Conservation (phyloP, 768 basidiomycete species). For the Suillus variegatus region DNA sequence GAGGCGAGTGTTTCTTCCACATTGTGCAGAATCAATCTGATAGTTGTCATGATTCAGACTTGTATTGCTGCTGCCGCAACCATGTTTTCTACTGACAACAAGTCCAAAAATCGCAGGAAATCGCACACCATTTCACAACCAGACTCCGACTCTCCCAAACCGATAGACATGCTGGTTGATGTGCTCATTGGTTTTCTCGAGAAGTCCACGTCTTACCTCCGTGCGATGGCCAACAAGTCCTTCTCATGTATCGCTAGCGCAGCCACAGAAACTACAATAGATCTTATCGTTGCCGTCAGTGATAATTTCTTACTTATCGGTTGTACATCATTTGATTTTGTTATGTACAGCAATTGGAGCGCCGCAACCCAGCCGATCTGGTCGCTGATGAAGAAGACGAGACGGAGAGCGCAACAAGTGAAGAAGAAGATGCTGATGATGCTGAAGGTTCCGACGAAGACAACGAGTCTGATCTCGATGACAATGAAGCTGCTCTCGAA, state of each 20-base stretch:
- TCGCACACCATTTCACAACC: constrained; percentile 27
- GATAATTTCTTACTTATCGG: not conserved
- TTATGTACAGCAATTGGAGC: constrained; percentile 75
- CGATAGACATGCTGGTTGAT: constrained; percentile 86
- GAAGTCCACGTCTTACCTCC: constrained; percentile 76
- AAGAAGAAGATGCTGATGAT: constrained; percentile 37
- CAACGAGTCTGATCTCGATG: constrained; percentile 47
- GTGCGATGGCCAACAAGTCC: constrained; percentile 76
- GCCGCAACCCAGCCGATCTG: constrained; percentile 60
- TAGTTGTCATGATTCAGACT: constrained; percentile 40
- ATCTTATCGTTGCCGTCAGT: constrained; percentile 81
- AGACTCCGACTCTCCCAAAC: constrained; percentile 45
- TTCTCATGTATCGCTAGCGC: constrained; percentile 73
- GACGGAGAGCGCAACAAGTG: constrained; percentile 41
- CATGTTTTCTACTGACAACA: constrained; percentile 46
- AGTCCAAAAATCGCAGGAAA: constrained; percentile 44
- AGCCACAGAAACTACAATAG: constrained; percentile 69
- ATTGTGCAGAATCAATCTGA: not conserved
- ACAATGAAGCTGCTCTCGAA: constrained; percentile 47
- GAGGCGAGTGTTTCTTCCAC: constrained; percentile 48
- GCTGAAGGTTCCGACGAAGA: constrained; percentile 36
- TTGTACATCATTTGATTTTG: constrained; percentile 11
- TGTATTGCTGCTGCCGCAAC: constrained; percentile 60
- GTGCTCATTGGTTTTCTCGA: constrained; percentile 90
- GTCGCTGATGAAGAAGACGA: constrained; percentile 41